These are phyloP conservation scores for Protomyces arabidopsidicola DNA, from an alignment of 1,139 yeast genomes.

Conservation along the genomic window DNA sequence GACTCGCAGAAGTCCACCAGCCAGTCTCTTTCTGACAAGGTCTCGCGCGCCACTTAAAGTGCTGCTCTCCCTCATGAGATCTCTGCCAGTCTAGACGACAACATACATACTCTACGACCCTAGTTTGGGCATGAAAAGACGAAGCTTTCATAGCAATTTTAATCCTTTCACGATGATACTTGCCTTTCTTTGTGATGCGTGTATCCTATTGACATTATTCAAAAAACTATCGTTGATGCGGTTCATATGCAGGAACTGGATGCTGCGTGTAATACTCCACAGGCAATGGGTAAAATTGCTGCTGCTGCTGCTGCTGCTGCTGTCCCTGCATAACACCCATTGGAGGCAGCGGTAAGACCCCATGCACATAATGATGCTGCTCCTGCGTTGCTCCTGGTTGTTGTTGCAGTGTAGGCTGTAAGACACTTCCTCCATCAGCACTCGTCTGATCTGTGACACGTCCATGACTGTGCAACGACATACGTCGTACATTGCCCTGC, in stretches of 20 bases:
- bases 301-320: not conserved
- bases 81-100: no score
- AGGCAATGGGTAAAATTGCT: not conserved
- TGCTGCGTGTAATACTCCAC: not conserved
- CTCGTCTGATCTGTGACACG: no score
- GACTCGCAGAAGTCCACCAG: constrained; percentile 16
- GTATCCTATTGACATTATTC: no score
- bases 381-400: no score
- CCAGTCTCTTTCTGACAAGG: constrained; percentile 16
- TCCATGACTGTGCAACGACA: no score
- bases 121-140: no score
- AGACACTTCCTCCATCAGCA: no score
- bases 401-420: no score
- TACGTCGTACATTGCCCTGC: no score
- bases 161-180: not conserved
- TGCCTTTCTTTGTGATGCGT: not conserved
- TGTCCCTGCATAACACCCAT: not conserved
- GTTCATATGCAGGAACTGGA: not conserved
- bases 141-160: no score
- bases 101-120: no score
- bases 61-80: not conserved
- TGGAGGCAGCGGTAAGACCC: not conserved
- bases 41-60: not conserved
- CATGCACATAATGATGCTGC: not conserved
- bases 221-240: not conserved